Evolutionary conservation across 1,284 basidiomycete genomes (phyloP), one percentile per base, ranked within the genome.

Genomic region (Puccinia coronata): DNA sequence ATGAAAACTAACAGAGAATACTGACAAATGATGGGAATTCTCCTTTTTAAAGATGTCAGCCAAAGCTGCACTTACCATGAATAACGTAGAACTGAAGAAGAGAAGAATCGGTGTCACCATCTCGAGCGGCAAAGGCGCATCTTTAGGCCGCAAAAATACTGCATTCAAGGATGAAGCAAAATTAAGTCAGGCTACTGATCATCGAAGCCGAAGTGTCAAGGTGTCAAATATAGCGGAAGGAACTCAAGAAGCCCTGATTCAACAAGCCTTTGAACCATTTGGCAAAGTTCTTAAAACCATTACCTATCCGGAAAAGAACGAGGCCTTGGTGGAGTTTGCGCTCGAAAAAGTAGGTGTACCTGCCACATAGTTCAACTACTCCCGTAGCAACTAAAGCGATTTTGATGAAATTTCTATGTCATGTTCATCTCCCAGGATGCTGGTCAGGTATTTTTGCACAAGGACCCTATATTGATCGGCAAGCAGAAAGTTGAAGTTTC

Each of bases 31-130:
- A 23, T 61, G 72, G 39, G 43, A 73, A 73, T 70, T 63, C 73
- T 80, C 47, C 18, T 43, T 55, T 82, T 36, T 61, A 20, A 83
- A 95, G 93, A 88, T 88, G 83, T 90, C 92, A 82, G 93, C 94
- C 0, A 88, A 89, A 73, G 89, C 90, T 0, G 92, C 92, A 14
- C 88, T 96, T 36, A 88, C 89, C 9, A 90, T 93, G 11, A 94
- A 96, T 84, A 96, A 96, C 82, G 88, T 91, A 67, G 92, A 95
- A 84, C 88, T 94, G 28, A 94, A 93, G 87, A 93, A 91, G 82
- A 90, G 93, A 20, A 90, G 92, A 20, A 92, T 96, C 78, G 92
- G 91, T 0, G 93, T 96, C 11, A 94, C 93, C 0, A 87, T 94
- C 12, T 90, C 92, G 9, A 92, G 95, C 85, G 88, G 90, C 28